A percentile compares a stretch with the other conserved stretches of the same genome.
These are phyloP conservation scores for Nepenthes alata DNA, from an alignment of 179 eudicot genomes.

Conservation along the genomic window DNA sequence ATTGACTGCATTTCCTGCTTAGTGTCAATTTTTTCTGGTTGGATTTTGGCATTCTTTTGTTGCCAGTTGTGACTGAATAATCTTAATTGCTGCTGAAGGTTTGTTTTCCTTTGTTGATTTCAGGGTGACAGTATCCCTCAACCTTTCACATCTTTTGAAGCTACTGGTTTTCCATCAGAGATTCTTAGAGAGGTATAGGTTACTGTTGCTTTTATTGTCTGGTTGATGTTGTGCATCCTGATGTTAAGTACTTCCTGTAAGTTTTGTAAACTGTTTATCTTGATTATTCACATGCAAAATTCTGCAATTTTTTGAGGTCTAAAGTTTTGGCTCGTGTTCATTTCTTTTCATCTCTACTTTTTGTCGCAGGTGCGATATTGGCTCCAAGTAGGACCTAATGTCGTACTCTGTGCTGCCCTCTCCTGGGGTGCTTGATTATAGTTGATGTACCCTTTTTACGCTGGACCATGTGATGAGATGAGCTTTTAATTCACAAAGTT, in stretches of 20 bases:
- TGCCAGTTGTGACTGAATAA: not conserved
- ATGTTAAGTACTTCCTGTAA: constrained; percentile 13
- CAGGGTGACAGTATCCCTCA: constrained; percentile 74
- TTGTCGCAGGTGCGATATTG: constrained; percentile 99
- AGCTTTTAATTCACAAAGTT: constrained; percentile 73
- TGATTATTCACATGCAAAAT: constrained; percentile 22
- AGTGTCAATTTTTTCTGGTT: not conserved
- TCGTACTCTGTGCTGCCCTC: constrained; percentile 97
- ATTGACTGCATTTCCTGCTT: no score
- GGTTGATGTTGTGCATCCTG: constrained; percentile 6
- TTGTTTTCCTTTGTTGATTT: constrained; percentile 6
- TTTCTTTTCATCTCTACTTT: constrained; percentile 42
- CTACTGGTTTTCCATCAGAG: constrained; percentile 74
- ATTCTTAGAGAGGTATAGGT: constrained; percentile 73
- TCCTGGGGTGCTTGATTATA: constrained; percentile 45
- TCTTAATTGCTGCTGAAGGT: constrained; percentile 6
- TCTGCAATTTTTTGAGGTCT: constrained; percentile 37
- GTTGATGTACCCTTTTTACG: constrained; percentile 48
- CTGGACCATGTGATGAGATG: constrained; percentile 51
- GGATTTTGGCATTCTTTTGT: not conserved
- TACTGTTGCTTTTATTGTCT: constrained; percentile 7
- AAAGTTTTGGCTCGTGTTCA: constrained; percentile 49
- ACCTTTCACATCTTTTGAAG: constrained; percentile 72
- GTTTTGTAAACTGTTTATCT: constrained; percentile 13
- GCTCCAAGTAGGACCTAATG: constrained; percentile 99